Evolutionary conservation across 1,284 basidiomycete species (phyloP).

Genomic region (Cryptococcus jaspeensis): DNA sequence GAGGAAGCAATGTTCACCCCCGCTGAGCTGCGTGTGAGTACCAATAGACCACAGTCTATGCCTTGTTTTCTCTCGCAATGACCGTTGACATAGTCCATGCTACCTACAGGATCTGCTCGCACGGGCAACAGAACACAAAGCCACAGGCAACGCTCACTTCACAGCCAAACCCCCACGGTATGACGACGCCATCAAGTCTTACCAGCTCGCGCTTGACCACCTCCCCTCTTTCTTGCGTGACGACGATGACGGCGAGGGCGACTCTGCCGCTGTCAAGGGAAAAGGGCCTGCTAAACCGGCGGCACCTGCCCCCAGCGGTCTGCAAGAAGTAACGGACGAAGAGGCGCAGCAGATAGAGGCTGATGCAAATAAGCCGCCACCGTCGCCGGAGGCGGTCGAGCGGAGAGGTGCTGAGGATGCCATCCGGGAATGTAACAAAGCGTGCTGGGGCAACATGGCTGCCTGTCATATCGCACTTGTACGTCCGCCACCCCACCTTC

Average conservation of each 20-base stretch:
- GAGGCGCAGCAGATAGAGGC: conserved; percentile 37
- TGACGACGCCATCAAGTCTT: conserved; percentile 31
- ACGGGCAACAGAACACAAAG: conserved; percentile 28
- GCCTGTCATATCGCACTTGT: conserved; percentile 39
- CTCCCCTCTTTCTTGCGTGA: conserved; percentile 18
- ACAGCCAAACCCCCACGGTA: conserved; percentile 28
- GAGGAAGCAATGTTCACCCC: conserved; percentile 23
- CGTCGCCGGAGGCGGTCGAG: conserved; percentile 15
- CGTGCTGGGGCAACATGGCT: conserved; percentile 45
- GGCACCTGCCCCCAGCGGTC: conserved; percentile 20
- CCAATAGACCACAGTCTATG: background rate
- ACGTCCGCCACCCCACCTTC: conserved; percentile 1
- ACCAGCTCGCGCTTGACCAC: conserved; percentile 31
- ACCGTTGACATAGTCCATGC: background rate
- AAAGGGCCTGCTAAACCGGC: background rate
- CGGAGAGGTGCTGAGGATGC: conserved; percentile 23
- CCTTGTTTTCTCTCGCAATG: background rate
- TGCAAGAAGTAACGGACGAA: conserved; percentile 46
- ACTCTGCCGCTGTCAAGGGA: background rate
- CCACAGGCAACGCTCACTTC: conserved; percentile 41
- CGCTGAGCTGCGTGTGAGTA: conserved; percentile 27
- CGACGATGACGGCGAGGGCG: background rate
- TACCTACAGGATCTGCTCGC: conserved; percentile 24
- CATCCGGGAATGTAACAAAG: conserved; percentile 36
- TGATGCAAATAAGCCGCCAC: background rate